These are phyloP conservation scores for Solanum hybrid DNA, from an alignment of 305 asterid genomes.

Conservation along the genomic window DNA sequence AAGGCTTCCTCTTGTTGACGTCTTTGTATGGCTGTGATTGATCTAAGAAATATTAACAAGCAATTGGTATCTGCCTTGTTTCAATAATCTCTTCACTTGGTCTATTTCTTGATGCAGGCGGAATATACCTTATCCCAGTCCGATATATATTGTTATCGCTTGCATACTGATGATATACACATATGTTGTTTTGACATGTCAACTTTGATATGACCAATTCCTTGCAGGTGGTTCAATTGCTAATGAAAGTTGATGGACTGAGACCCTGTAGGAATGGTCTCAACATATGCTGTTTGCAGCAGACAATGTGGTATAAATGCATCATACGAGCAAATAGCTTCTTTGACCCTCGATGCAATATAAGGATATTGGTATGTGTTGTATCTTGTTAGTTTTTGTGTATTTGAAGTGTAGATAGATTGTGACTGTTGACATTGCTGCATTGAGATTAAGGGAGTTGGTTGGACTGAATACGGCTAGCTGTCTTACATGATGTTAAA, in stretches of 20 bases:
- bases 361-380: neutral
- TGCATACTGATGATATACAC: neutral
- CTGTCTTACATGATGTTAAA: neutral
- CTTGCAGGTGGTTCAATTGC: neutral
- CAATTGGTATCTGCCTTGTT: neutral
- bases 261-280: neutral
- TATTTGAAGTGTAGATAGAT: neutral
- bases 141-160: neutral
- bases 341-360: neutral
- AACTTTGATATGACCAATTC: neutral
- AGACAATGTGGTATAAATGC: neutral
- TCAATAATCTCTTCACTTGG: neutral
- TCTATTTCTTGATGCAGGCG: neutral
- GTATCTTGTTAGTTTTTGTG: neutral
- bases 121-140: neutral
- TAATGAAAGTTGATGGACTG: neutral
- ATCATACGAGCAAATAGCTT: neutral
- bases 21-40: neutral
- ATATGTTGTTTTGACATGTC: neutral
- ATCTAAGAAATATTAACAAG: neutral
- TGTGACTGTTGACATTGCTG: neutral
- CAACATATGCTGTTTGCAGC: neutral
- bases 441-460: neutral
- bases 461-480: neutral
- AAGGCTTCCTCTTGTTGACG: neutral